phyloP scores from a whole-genome alignment of 805 yeast genomes.

The Zygosaccharomyces siamensis region DNA sequence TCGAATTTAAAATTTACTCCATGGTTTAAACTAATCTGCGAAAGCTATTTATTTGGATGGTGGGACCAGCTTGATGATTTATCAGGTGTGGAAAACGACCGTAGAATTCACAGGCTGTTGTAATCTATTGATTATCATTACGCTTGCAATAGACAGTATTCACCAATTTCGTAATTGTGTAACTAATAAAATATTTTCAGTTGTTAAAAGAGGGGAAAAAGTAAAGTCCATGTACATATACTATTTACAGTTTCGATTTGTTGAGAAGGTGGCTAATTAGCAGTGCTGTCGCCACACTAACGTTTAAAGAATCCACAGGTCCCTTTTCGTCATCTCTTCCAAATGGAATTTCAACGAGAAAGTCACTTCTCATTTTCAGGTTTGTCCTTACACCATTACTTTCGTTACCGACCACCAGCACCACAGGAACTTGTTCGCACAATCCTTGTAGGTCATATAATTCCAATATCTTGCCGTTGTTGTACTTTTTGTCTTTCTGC shows the following conservation, averaged over 20 bases:
- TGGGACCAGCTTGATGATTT: constrained; percentile 73
- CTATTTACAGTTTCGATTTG: background rate
- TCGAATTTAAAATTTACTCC: constrained; percentile 77
- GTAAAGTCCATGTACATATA: background rate
- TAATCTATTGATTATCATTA: constrained; percentile 4
- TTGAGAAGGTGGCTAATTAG: constrained; percentile 39
- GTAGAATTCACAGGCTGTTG: constrained; percentile 34
- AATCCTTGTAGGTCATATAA: constrained; percentile 42
- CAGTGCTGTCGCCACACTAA: constrained; percentile 82
- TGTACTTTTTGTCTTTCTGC: constrained; percentile 32
- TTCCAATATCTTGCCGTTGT: constrained; percentile 36
- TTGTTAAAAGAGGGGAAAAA: background rate
- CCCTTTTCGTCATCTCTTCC: constrained; percentile 14
- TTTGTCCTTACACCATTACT: constrained; percentile 75
- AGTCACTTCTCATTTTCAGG: constrained; percentile 54
- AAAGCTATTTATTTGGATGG: constrained; percentile 87
- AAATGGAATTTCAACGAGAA: constrained; percentile 35
- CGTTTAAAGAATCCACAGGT: constrained; percentile 74
- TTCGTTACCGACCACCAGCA: constrained; percentile 80
- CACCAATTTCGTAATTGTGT: background rate
- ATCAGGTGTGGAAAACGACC: constrained; percentile 43
- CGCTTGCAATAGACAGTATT: background rate
- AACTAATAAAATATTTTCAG: background rate
- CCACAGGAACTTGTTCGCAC: constrained; percentile 49
- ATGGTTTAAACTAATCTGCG: constrained; percentile 96